Evolutionary conservation across 306 rosid genomes (phyloP), one percentile per base, ranked within the genome.

Genomic region (Gastrolobium villosum): DNA sequence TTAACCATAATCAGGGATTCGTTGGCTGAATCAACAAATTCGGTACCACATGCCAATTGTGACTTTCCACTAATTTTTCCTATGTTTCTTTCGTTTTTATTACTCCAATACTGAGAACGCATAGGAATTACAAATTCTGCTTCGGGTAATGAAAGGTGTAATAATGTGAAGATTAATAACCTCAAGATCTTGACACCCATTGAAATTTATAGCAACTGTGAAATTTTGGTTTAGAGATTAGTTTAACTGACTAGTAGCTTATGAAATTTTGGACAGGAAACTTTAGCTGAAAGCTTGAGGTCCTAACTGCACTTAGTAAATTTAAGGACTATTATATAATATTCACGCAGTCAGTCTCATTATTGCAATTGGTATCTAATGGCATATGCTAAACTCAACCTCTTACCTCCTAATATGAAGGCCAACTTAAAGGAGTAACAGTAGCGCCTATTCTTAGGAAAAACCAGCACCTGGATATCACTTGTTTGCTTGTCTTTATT

Each of bases 131-230:
- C 36, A 43, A 67, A 61, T 61, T 39, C 55, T 28, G 71, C 36
- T 52, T 44, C 43, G 74, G 80, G 45, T 6, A 9, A 32, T 35
- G 40, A 40, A 35, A 72, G 28, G 13, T 62, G 39, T 30, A 67
- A 57, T 76, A 36, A 53, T 68, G 6, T 6, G 65, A 70, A 67
- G 72, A 50, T 55, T 74, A 70, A 75, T 61, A 36, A 43, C 56
- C 49, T 39, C 30, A 20, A 8, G 67, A 72, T 52, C n/a, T 61
- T 65, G 36, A 60, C 61, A 52, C 55, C 37, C 34, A 49, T 15
- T 61, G n/a, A 14, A 53, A 36, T 73, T 32, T 41, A 11, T 77
- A 32, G 59, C 44, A 61, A 78, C 39, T 20, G 4, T 54, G 70
- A 74, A 68, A 74, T 8, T 63, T 5, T 48, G 53, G 61, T 61